A percentile compares a stretch with the other conserved stretches of the same genome.
Evolutionary conservation across 805 yeast species (phyloP).

Genomic region (Candida insectorum): DNA sequence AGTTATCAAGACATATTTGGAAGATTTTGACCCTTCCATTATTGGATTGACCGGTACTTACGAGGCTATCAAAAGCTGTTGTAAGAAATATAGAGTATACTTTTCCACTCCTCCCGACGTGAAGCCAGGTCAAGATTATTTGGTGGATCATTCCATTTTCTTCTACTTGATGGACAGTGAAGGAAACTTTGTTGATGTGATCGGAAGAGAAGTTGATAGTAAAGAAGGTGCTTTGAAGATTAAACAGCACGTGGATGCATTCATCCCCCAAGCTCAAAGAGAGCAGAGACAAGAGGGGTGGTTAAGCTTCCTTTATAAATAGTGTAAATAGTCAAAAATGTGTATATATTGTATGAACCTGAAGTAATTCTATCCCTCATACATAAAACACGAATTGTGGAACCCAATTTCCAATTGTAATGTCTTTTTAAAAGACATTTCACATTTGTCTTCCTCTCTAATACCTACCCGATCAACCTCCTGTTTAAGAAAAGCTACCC

Average conservation of each 20-base stretch:
- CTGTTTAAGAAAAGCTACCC: slow-evolving; percentile 44
- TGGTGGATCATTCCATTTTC: slow-evolving; percentile 96
- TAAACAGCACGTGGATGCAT: slow-evolving; percentile 69
- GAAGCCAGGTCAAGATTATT: slow-evolving; percentile 92
- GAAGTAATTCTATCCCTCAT: too few relatives aligned
- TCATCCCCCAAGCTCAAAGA: slow-evolving; percentile 68
- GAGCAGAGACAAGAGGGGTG: slow-evolving; percentile 59
- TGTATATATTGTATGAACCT: slow-evolving; percentile 57
- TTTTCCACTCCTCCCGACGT: slow-evolving; percentile 96
- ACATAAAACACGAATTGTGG: slow-evolving; percentile 45
- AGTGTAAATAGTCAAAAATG: slow-evolving; percentile 19
- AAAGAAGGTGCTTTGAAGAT: slow-evolving; percentile 75
- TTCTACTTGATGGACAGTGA: slow-evolving; percentile 98
- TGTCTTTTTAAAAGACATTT: slow-evolving; percentile 27
- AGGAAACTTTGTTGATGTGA: slow-evolving; percentile 90
- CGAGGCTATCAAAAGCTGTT: slow-evolving; percentile 76
- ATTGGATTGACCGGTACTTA: slow-evolving; percentile 91
- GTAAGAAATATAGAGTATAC: slow-evolving; percentile 90
- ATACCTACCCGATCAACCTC: slow-evolving; percentile 40
- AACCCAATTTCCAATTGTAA: slow-evolving; percentile 42
- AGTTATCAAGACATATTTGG: slow-evolving; percentile 74
- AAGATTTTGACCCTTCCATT: slow-evolving; percentile 86
- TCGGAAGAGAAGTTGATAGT: slow-evolving; percentile 88
- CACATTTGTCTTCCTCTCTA: slow-evolving; percentile 14
- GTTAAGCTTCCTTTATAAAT: slow-evolving; percentile 57